phyloP scores from a whole-genome alignment of 306 rosid species.

The Rosa rugosa region DNA sequence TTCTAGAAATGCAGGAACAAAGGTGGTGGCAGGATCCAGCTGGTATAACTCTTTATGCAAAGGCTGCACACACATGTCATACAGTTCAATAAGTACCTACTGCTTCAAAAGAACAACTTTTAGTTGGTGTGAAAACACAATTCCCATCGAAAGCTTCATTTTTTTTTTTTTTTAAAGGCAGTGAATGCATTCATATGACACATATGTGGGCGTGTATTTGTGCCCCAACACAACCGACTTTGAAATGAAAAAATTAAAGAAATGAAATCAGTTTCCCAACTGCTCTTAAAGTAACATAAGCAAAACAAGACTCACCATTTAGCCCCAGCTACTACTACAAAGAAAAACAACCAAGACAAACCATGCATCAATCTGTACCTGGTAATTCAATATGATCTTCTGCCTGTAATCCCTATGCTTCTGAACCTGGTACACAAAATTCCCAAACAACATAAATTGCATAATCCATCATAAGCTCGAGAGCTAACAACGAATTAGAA shows the following conservation, averaged over 20 bases:
- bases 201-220: background rate
- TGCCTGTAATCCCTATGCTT: constrained; percentile 77
- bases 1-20: constrained; percentile 70
- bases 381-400: constrained; percentile 59
- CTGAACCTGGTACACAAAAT: constrained; percentile 52
- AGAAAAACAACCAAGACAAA: no score
- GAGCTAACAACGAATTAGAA: background rate
- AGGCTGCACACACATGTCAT: constrained; percentile 58
- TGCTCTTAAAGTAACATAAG: background rate
- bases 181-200: background rate
- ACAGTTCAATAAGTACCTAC: constrained; percentile 17
- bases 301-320: background rate
- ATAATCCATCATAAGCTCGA: background rate
- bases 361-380: constrained; percentile 39
- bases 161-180: background rate
- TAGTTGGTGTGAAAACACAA: background rate
- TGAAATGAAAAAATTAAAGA: background rate
- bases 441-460: background rate
- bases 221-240: background rate
- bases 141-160: background rate
- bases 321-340: background rate
- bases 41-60: constrained; percentile 66
- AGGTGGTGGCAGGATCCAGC: constrained; percentile 63
- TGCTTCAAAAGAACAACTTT: constrained; percentile 12
- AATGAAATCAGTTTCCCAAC: background rate